These are phyloP conservation scores for Trichophyton schoenleinii DNA, from an alignment of 2,329 filamentous ascomycete species.

Conservation along the genomic window DNA sequence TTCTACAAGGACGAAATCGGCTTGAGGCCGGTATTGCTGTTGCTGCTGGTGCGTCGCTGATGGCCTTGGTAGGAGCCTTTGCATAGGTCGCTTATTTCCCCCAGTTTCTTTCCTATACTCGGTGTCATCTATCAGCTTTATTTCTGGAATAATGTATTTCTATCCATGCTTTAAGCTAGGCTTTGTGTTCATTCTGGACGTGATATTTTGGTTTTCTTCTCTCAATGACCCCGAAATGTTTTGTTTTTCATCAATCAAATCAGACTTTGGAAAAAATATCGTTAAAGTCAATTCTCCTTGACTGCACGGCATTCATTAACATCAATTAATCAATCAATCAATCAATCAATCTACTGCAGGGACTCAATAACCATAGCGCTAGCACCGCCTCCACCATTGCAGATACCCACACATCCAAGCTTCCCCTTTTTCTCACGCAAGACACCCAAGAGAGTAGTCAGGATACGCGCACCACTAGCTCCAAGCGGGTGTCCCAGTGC, in stretches of 20 bases:
- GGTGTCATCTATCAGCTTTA: background rate
- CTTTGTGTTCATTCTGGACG: background rate
- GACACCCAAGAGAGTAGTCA: slow-evolving; percentile 79
- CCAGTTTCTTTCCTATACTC: background rate
- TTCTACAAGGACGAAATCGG: slow-evolving; percentile 44
- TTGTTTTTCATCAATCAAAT: background rate
- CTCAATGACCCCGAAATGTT: background rate
- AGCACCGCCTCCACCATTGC: slow-evolving; percentile 93
- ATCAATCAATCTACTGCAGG: slow-evolving; percentile 23
- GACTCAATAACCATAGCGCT: slow-evolving; percentile 83
- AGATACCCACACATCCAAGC: slow-evolving; percentile 88
- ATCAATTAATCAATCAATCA: background rate
- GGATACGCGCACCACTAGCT: slow-evolving; percentile 83
- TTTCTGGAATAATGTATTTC: background rate
- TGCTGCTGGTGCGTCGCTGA: slow-evolving; percentile 46
- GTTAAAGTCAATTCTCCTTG: background rate
- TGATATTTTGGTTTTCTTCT: background rate
- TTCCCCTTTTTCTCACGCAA: slow-evolving; percentile 83
- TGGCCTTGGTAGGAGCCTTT: slow-evolving; percentile 57
- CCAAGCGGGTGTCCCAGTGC: slow-evolving; percentile 92
- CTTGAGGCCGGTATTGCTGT: slow-evolving; percentile 52
- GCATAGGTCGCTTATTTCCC: slow-evolving; percentile 27
- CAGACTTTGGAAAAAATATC: background rate
- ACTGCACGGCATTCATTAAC: background rate
- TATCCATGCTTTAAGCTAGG: background rate